phyloP scores from a whole-genome alignment of 2,329 filamentous ascomycete genomes.

The Parascedosporium putredinis region DNA sequence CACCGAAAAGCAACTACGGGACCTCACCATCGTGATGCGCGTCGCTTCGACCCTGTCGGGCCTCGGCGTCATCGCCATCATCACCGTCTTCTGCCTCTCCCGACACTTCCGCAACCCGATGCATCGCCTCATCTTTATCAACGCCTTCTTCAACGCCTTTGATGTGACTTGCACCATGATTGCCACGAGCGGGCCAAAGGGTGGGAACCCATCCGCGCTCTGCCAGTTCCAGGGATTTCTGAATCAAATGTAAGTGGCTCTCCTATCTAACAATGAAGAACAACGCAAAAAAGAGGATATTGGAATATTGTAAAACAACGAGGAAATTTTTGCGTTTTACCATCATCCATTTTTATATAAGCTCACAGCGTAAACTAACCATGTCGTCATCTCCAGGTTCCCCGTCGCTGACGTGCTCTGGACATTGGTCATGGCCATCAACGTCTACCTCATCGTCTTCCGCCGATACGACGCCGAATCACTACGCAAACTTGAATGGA shows the following conservation, averaged over 20 bases:
- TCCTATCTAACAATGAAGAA: not conserved
- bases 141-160: conserved; percentile 6
- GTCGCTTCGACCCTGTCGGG: not conserved
- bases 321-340: not conserved
- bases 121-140: conserved; percentile 7
- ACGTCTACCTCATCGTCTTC: conserved; percentile 5
- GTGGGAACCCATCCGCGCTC: not conserved
- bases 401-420: conserved; percentile 4
- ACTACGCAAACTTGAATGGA: conserved; percentile 1
- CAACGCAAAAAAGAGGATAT: too few relatives aligned
- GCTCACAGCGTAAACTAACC: not conserved
- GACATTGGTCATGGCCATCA: conserved; percentile 4
- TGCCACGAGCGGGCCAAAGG: not conserved
- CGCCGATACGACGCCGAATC: conserved; percentile 1
- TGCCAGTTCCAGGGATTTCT: conserved; percentile 6
- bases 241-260: not conserved
- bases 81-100: conserved; percentile 1
- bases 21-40: conserved; percentile 2
- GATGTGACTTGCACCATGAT: conserved; percentile 6
- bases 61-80: conserved; percentile 3
- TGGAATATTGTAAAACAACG: too few relatives aligned
- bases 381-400: not conserved
- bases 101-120: conserved; percentile 5
- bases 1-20: not conserved
- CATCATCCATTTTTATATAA: not conserved